Conservation (phyloP, 345 rosid species). For the Euclidium syriacum region DNA sequence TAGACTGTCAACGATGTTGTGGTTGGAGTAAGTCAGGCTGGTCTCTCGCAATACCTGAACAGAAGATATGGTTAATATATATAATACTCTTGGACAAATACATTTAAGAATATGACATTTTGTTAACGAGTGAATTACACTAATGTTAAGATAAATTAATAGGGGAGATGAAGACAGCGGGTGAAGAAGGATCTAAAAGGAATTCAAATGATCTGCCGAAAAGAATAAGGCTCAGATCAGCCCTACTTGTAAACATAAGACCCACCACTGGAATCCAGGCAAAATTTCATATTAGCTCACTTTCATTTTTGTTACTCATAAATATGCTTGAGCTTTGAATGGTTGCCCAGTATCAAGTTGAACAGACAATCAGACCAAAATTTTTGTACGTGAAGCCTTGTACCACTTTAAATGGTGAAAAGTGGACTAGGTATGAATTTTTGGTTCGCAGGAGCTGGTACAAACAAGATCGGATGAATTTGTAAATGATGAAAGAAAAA, state of each 20-base stretch:
- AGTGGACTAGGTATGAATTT: too few relatives aligned
- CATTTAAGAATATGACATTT: background rate
- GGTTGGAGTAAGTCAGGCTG: conserved; percentile 52
- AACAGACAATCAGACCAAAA: too few relatives aligned
- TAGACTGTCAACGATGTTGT: conserved; percentile 60
- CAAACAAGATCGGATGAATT: too few relatives aligned
- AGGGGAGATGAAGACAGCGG: conserved; percentile 5
- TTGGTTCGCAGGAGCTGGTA: too few relatives aligned
- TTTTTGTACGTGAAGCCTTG: too few relatives aligned
- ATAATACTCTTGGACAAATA: background rate
- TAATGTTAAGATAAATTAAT: background rate
- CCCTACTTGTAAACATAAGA: conserved; percentile 41
- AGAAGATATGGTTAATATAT: conserved; percentile 38
- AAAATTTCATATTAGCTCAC: background rate
- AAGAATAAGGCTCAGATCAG: conserved; percentile 33
- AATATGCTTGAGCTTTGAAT: too few relatives aligned
- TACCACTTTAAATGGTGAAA: too few relatives aligned
- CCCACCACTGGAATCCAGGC: conserved; percentile 47
- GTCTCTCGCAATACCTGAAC: conserved; percentile 44
- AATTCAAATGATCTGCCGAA: conserved; percentile 16
- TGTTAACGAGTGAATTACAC: background rate
- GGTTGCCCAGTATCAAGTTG: too few relatives aligned
- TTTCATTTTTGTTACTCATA: too few relatives aligned
- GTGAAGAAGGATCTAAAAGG: background rate
- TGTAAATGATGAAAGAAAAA: too few relatives aligned